Percentiles rank a stretch among this genome's conserved stretches.
These are phyloP conservation scores for Chlamydomonas eustigma DNA, from an alignment of 139 green algal species.

Conservation along the genomic window DNA sequence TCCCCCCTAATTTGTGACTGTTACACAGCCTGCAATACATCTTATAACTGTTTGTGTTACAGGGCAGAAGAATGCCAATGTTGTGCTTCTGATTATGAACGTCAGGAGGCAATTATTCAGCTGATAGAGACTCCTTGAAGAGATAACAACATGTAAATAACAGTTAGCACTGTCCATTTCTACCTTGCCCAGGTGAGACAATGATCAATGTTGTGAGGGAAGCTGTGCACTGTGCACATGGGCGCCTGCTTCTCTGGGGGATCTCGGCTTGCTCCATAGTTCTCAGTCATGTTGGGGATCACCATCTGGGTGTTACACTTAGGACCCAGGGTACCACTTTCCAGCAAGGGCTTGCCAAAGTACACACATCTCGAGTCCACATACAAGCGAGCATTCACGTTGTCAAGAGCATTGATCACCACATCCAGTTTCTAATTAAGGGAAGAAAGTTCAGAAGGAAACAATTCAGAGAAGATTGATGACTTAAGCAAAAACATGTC, in stretches of 20 bases:
- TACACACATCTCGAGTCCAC: slow-evolving; percentile 93
- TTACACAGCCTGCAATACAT: too few species aligned
- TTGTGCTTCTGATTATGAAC: too few species aligned
- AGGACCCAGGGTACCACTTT: slow-evolving; percentile 91
- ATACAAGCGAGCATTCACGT: slow-evolving; percentile 88
- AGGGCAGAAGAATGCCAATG: too few species aligned
- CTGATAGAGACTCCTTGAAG: too few species aligned
- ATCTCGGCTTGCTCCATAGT: slow-evolving; percentile 89
- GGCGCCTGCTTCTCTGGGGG: slow-evolving; percentile 93
- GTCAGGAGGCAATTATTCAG: too few species aligned
- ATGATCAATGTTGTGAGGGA: slow-evolving; percentile 99
- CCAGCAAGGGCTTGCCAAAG: slow-evolving; percentile 95
- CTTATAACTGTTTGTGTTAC: too few species aligned
- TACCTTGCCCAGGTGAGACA: slow-evolving; percentile 86
- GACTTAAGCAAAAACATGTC: too few species aligned
- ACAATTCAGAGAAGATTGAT: too few species aligned
- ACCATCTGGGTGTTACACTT: slow-evolving; percentile 98
- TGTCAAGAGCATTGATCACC: slow-evolving; percentile 97
- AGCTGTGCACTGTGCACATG: slow-evolving; percentile 99
- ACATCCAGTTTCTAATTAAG: slow-evolving; percentile 7
- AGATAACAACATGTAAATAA: too few species aligned
- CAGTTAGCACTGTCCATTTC: too few species aligned
- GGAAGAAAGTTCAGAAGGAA: background rate
- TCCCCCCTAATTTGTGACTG: too few species aligned
- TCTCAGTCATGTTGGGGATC: slow-evolving; percentile 91